These are phyloP conservation scores for Puccinia hordei DNA, from an alignment of 1,284 basidiomycete genomes.

Conservation along the genomic window DNA sequence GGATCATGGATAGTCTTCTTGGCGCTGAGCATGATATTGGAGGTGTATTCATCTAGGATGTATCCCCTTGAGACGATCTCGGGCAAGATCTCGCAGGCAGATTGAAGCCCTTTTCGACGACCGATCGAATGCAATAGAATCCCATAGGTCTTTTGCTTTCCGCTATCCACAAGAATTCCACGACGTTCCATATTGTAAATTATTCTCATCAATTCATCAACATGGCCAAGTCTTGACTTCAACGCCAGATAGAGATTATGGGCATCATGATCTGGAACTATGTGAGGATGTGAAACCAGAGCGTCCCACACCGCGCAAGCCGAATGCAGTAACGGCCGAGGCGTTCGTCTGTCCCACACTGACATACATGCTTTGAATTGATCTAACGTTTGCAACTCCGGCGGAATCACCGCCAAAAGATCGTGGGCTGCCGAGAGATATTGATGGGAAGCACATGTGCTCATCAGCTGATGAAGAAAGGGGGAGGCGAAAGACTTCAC, in stretches of 20 bases:
- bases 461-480: constrained; percentile 40
- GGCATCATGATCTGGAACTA: constrained; percentile 38
- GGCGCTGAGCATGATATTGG: constrained; percentile 45
- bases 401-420: constrained; percentile 28
- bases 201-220: constrained; percentile 22
- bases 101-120: constrained; percentile 17
- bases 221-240: constrained; percentile 42
- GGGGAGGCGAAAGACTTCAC: constrained; percentile 7
- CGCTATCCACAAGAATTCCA: constrained; percentile 12
- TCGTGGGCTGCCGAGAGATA: constrained; percentile 29
- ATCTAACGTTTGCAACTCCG: constrained; percentile 29
- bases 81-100: constrained; percentile 13
- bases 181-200: constrained; percentile 24
- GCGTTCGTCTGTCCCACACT: constrained; percentile 44
- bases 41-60: constrained; percentile 30
- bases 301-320: constrained; percentile 41
- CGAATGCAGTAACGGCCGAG: constrained; percentile 25
- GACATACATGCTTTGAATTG: constrained; percentile 47
- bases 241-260: constrained; percentile 42
- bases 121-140: constrained; percentile 38
- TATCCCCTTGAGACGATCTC: constrained; percentile 30
- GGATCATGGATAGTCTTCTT: constrained; percentile 5
- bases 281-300: constrained; percentile 36
- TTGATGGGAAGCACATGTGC: constrained; percentile 47
- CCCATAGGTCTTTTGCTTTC: constrained; percentile 40